A percentile compares a stretch with the other conserved stretches of the same genome.
Evolutionary conservation across 495 filamentous ascomycete genomes (phyloP).

Genomic region (Penicillium ochrochloron): DNA sequence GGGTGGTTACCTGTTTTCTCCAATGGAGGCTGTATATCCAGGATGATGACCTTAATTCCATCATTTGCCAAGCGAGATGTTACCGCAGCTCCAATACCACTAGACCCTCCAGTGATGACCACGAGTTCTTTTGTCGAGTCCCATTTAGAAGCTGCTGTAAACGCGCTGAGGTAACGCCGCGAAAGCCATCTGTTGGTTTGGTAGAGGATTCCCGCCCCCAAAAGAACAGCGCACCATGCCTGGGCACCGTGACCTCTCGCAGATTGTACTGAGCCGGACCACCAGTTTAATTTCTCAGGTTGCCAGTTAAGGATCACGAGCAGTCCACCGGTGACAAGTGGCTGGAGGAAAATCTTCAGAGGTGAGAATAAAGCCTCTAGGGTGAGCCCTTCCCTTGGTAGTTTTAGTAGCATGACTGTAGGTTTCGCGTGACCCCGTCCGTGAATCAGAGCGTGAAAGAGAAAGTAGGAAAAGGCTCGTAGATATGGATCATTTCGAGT

Average conservation of each 20-base stretch:
- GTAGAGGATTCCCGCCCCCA: constrained; percentile 1
- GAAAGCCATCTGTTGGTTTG: constrained; percentile 5
- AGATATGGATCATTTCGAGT: not conserved
- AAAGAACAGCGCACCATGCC: not conserved
- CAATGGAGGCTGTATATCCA: not conserved
- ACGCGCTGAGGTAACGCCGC: not conserved
- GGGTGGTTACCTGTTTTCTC: not conserved
- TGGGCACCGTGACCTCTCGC: not conserved
- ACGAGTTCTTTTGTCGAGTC: not conserved
- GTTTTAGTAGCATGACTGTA: not conserved
- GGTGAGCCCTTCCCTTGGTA: not conserved
- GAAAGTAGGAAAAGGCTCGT: not conserved
- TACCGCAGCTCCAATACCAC: constrained; percentile 4
- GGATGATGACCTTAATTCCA: constrained; percentile 1
- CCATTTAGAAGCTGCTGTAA: not conserved
- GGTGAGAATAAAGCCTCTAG: not conserved
- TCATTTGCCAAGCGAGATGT: not conserved
- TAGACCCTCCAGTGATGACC: not conserved
- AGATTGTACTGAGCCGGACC: not conserved
- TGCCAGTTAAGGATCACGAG: not conserved
- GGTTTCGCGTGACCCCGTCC: not conserved
- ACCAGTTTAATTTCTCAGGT: not conserved
- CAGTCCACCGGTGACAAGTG: not conserved
- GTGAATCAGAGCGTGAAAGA: not conserved
- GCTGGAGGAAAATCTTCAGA: not conserved